Base-by-base conservation (phyloP, 2,329 filamentous ascomycete species). In the Aspergillus pseudoviridinutans region DNA sequence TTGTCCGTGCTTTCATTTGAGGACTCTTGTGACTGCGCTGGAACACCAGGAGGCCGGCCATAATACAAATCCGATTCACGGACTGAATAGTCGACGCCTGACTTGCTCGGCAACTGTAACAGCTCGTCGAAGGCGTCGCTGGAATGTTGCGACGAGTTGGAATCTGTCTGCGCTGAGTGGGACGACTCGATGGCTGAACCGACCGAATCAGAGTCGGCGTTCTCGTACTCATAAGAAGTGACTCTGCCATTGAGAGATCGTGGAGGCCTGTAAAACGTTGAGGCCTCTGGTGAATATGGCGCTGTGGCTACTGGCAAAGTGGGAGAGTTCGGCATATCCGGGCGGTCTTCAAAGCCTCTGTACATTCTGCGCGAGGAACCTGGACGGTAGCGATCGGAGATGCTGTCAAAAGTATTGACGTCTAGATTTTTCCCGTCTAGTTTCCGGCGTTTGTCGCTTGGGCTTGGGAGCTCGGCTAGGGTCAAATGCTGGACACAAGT, bases 51-150 rank as follows among this genome's bases (percentile, higher is more conserved):
- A n/a, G 12, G 38, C 20, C 49, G 49, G 20, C 56, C 28, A 24
- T 58, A 58, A 32, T 56, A 58, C 35, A 42, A 25, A 29, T 58
- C 57, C 3, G 57, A 32, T 22, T 58, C 57, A 4, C 57, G 53
- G 7, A 49, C 41, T 7, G 57, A 56, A 42, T 58, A 58, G 24
- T 58, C 57, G 14, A 56, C 46, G 6, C 35, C 27, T 6, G 42
- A 49, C 10, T 24, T 20, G 8, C 42, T 49, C 22, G 24, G 27
- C 20, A 14, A 29, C 20, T 4, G 22, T 52, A 17, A 28, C n/a
- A 4, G 44, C 42, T 47, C 46, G 17, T 56, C 54, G 1, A 56
- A 42, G 3, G 32, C 28, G 6, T 49, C 5, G 2, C 32, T 7
- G 7, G 32, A 38, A 17, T 38, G 5, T 7, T 7, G 32, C 32